Evolutionary conservation across 805 yeast species (phyloP), one percentile per base, ranked within the genome.

Genomic region (Jamesozyma piceae): DNA sequence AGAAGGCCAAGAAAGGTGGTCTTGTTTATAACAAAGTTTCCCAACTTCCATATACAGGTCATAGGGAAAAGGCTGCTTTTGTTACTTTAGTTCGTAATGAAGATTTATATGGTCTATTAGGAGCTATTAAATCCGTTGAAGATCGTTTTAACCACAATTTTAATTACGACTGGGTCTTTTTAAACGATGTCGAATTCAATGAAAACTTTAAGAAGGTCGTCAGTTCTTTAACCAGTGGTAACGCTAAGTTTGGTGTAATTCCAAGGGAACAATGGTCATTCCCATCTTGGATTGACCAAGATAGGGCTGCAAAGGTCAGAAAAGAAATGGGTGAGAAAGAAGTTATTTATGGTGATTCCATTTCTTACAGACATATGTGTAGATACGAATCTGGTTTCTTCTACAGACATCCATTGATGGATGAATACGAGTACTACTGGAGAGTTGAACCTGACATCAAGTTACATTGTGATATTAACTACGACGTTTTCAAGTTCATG

Each of bases 141-240:
- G 97, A 88, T 62, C 72, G 96, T 49, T 90, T 92, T 72, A 90
- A 90, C 69, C 60, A 66, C 15, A 73, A 83, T 38, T 89, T 67
- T 66, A 73, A 83, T 49, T 90, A 90, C 59, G 97, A 94, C 53
- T 90, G 97, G 97, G 92, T 88, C 22, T 92, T 90, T 63, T 71
- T 90, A 54, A 90, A 90, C 63, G 96, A 90, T 60, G 87, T 80
- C 44, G 81, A 74, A 38, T 92, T 90, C 65, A 71, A 77, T 40
- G 88, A 85, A 2, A 92, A 86, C 53, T 90, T 92, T 64, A 85
- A 77, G 54, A 65, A 66, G 22, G 73, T 77, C 24, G 83, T 95
- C 13, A 49, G 74, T 2, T 73, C 82, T 11, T 65, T 87, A 55
- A 78, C 80, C 14, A 78, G 89, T 28, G 97, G 97, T 49, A 71